A percentile compares a stretch with the other conserved stretches of the same genome.
Conservation (phyloP, 106 monocot species). For the Agapanthus africanus region DNA sequence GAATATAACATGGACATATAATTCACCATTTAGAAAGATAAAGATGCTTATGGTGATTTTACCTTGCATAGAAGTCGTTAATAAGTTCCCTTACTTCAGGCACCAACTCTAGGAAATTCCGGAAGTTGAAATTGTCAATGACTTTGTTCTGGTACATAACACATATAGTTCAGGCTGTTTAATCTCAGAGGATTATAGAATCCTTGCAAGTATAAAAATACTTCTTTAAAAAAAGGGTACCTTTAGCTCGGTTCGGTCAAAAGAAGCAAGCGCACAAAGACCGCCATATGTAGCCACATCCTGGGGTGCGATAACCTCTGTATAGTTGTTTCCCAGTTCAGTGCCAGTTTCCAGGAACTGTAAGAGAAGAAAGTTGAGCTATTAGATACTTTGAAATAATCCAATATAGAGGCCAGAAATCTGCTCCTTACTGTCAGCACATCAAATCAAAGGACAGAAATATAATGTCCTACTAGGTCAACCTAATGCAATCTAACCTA, state of each 20-base stretch:
- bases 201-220: too few relatives aligned
- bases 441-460: neutral
- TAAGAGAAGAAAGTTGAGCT: neutral
- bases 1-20: neutral
- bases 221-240: constrained; percentile 24
- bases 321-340: constrained; percentile 76
- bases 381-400: neutral
- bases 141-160: constrained; percentile 64
- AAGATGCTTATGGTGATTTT: neutral
- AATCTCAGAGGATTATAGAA: too few relatives aligned
- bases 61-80: constrained; percentile 95
- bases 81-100: constrained; percentile 98
- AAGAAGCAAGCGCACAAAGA: constrained; percentile 96
- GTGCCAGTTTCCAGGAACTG: constrained; percentile 85
- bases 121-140: constrained; percentile 85
- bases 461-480: neutral
- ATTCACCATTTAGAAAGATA: neutral
- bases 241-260: constrained; percentile 88
- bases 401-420: neutral
- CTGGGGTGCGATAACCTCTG: constrained; percentile 81
- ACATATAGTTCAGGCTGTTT: constrained; percentile 5
- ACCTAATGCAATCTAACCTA: neutral
- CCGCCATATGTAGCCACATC: constrained; percentile 95
- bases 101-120: constrained; percentile 87
- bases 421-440: neutral